Evolutionary conservation across 2,329 filamentous ascomycete genomes (phyloP), one percentile per base, ranked within the genome.

Genomic region (Scedosporium dehoogii): DNA sequence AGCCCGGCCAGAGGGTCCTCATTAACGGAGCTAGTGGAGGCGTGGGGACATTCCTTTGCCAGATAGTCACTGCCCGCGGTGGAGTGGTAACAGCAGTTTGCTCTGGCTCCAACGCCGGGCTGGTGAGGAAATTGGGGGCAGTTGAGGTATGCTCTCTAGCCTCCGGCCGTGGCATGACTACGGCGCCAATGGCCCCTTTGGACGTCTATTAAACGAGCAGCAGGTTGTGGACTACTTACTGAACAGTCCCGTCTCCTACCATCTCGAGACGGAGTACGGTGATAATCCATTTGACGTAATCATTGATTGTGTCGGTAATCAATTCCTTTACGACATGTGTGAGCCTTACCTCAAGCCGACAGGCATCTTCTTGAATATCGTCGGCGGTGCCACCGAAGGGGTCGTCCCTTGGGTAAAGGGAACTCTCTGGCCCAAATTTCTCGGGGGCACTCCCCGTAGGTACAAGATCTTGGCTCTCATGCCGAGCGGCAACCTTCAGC

Each of bases 1-100:
- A 57, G 58, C 5, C 14, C 2, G 68, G 68, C 3, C 65, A 70
- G 41, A 66, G 63, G 29, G 66, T 65, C 29, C 58, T 69, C 9
- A 42, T 69, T 1, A 69, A 70, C 56, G 68, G 69, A n/a, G 68
- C 66, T 6, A 69, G 67, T 38, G 69, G 67, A 4, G 68, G 68
- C 21, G 68, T 70, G 18, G 68, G 65, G 3, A 66, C 58, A 23
- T 58, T 68, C 9, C 51, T 69, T 29, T 57, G 64, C 23, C 69
- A 70, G 62, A 64, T 66, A 12, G 67, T 68, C 29, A 59, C 38
- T 16, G 66, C 61, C 2, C 67, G 62, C 33, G 67, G 66, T 1
- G 65, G 67, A 3, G 63, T 64, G 16, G 66, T 69, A 33, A 69
- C 67, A 3, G 68, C 63, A n/a, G 55, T 69, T 46, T 70, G 66